These are phyloP conservation scores for Crithidia fasciculata DNA, from an alignment of 208 protist species.

Conservation along the genomic window DNA sequence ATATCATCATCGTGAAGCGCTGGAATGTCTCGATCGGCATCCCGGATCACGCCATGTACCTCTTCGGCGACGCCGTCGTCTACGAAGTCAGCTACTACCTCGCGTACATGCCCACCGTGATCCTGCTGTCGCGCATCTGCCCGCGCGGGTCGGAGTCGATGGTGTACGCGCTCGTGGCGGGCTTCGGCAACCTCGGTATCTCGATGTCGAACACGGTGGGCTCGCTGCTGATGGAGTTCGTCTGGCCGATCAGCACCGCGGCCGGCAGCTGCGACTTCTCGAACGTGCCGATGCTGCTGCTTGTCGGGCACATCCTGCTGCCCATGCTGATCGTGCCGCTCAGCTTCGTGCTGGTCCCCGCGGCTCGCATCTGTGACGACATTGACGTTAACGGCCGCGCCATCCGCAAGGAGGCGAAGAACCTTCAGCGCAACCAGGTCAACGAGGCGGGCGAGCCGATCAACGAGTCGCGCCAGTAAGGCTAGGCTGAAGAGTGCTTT, in stretches of 20 bases:
- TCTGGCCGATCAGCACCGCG: constrained; percentile 54
- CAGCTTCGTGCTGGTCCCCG: constrained; percentile 72
- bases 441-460: constrained; percentile 17
- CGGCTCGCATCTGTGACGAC: constrained; percentile 70
- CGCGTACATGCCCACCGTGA: constrained; percentile 78
- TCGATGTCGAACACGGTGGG: constrained; percentile 57
- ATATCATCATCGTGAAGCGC: constrained; percentile 81
- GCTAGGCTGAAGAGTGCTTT: neutral
- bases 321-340: constrained; percentile 72
- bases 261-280: constrained; percentile 68
- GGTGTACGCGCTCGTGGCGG: constrained; percentile 85
- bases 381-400: constrained; percentile 56
- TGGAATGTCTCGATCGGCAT: constrained; percentile 69
- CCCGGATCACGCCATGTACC: constrained; percentile 74
- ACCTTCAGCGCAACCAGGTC: constrained; percentile 7
- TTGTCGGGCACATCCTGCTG: constrained; percentile 67
- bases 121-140: constrained; percentile 86
- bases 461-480: constrained; percentile 18
- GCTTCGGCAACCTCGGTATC: constrained; percentile 81
- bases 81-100: constrained; percentile 79
- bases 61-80: constrained; percentile 76
- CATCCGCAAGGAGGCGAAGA: constrained; percentile 29
- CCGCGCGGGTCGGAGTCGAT: constrained; percentile 81
- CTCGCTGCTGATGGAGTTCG: constrained; percentile 65
- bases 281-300: constrained; percentile 69